These are phyloP conservation scores for Xylaria venustula DNA, from an alignment of 495 filamentous ascomycete genomes.

Conservation along the genomic window DNA sequence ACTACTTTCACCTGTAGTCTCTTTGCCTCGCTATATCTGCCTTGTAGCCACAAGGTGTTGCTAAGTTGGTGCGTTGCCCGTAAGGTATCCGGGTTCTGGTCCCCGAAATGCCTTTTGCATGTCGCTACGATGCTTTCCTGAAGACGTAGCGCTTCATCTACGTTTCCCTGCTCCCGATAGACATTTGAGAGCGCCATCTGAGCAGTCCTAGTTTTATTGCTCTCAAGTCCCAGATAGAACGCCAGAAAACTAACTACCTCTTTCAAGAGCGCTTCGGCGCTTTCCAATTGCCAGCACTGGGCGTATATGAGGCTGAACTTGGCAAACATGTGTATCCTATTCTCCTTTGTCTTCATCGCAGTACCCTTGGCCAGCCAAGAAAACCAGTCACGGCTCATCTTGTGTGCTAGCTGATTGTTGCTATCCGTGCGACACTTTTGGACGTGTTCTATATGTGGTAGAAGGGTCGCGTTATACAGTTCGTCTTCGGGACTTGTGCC, in stretches of 20 bases:
- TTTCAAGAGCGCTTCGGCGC: background rate
- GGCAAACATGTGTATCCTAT: too few relatives aligned
- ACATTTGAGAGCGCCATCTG: background rate
- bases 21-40: background rate
- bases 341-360: too few relatives aligned
- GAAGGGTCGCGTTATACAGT: too few relatives aligned
- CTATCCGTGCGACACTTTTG: too few relatives aligned
- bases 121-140: background rate
- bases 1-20: background rate
- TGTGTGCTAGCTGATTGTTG: too few relatives aligned
- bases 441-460: too few relatives aligned
- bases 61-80: background rate
- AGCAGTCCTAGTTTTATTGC: background rate
- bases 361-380: too few relatives aligned
- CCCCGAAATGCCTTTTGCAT: background rate
- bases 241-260: background rate
- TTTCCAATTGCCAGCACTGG: background rate
- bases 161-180: background rate
- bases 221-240: background rate
- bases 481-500: too few relatives aligned
- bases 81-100: background rate
- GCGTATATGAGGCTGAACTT: conserved; percentile 36
- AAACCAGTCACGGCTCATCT: too few relatives aligned
- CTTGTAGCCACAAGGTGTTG: background rate
- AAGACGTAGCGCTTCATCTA: background rate